Evolutionary conservation across 768 basidiomycete genomes (phyloP).

Genomic region (Strobilomyces dryophilus): DNA sequence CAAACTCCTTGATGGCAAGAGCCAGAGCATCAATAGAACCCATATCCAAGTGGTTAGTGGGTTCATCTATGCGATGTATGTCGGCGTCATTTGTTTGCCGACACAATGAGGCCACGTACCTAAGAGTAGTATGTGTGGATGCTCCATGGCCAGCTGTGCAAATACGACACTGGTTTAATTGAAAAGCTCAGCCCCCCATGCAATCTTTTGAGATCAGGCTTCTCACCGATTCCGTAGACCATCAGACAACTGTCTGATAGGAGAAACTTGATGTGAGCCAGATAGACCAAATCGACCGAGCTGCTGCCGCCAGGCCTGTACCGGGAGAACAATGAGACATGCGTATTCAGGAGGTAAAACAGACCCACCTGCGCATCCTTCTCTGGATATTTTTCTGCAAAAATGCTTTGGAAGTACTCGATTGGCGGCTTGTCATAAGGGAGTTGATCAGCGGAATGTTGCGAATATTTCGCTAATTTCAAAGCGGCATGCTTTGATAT

Average conservation of each 20-base stretch:
- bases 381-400: slow-evolving; percentile 82
- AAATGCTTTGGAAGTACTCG: slow-evolving; percentile 88
- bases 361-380: slow-evolving; percentile 69
- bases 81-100: slow-evolving; percentile 4
- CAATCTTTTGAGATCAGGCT: slow-evolving; percentile 6
- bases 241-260: slow-evolving; percentile 93
- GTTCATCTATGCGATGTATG: slow-evolving; percentile 58
- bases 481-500: slow-evolving; percentile 84
- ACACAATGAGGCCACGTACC: slow-evolving; percentile 40
- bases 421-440: slow-evolving; percentile 89
- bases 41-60: slow-evolving; percentile 98
- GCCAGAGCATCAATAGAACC: slow-evolving; percentile 96
- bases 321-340: slow-evolving; percentile 9
- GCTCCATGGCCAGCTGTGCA: slow-evolving; percentile 94
- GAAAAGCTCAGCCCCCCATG: slow-evolving; percentile 11
- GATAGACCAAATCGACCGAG: slow-evolving; percentile 95
- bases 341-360: slow-evolving; percentile 4
- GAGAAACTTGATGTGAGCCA: slow-evolving; percentile 88
- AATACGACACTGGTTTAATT: slow-evolving; percentile 74
- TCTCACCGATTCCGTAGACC: slow-evolving; percentile 89
- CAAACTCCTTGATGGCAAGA: slow-evolving; percentile 91
- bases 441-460: slow-evolving; percentile 97
- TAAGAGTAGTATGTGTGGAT: slow-evolving; percentile 89
- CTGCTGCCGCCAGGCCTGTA: slow-evolving; percentile 88
- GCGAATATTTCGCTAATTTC: slow-evolving; percentile 97